Evolutionary conservation across 768 basidiomycete genomes (phyloP).

Genomic region (Rhodotorula babjevae): DNA sequence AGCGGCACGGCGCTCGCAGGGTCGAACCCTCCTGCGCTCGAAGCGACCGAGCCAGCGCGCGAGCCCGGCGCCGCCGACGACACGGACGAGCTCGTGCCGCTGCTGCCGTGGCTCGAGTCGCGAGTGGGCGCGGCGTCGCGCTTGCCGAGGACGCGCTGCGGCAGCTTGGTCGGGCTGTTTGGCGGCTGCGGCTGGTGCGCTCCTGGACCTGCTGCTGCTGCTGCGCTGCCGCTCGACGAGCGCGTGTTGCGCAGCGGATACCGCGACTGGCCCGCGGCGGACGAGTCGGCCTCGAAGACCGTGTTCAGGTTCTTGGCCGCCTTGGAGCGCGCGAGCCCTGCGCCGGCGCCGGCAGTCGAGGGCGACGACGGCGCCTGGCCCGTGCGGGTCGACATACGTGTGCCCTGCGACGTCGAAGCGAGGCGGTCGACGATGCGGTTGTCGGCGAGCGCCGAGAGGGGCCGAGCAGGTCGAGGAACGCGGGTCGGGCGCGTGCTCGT

Average conservation of each 20-base stretch:
- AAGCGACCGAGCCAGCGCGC: not conserved
- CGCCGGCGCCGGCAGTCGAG: not conserved
- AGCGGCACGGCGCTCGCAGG: not conserved
- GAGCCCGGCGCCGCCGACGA: not conserved
- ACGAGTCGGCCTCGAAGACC: slow-evolving; percentile 15
- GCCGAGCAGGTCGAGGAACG: slow-evolving; percentile 18
- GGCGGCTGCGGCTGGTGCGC: slow-evolving; percentile 2
- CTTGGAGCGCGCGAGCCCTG: not conserved
- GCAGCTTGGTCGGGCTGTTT: slow-evolving; percentile 20
- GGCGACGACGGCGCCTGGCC: not conserved
- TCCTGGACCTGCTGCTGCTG: not conserved
- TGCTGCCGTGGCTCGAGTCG: not conserved
- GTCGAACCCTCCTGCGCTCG: not conserved
- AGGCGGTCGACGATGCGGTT: slow-evolving; percentile 27
- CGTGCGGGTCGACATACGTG: not conserved
- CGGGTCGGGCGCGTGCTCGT: slow-evolving; percentile 14
- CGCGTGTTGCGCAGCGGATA: slow-evolving; percentile 22
- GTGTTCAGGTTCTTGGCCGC: slow-evolving; percentile 33
- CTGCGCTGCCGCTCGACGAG: not conserved
- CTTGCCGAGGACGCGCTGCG: slow-evolving; percentile 31
- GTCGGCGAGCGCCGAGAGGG: slow-evolving; percentile 28
- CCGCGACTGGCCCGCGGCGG: not conserved
- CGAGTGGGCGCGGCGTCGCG: not conserved
- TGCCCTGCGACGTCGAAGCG: not conserved
- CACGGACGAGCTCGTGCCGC: not conserved